A percentile compares a stretch with the other conserved stretches of the same genome.
These are phyloP conservation scores for Verruconis gallopava DNA, from an alignment of 2,329 filamentous ascomycete species.

Conservation along the genomic window DNA sequence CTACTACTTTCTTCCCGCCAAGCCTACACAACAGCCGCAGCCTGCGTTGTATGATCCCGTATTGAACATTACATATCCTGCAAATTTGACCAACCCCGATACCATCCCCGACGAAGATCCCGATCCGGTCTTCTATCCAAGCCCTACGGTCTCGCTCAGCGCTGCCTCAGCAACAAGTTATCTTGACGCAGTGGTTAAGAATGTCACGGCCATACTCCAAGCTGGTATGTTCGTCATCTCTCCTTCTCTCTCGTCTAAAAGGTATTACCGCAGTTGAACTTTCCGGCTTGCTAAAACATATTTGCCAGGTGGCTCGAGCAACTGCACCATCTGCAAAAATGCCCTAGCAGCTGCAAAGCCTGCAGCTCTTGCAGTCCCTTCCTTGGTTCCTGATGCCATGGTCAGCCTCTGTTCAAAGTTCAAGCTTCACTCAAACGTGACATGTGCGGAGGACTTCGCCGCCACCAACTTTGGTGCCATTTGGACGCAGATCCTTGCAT, in stretches of 20 bases:
- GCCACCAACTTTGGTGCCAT: slow-evolving; percentile 38
- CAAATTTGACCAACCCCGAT: slow-evolving; percentile 41
- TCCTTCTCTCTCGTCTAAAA: too few relatives aligned
- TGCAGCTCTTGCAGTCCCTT: slow-evolving; percentile 37
- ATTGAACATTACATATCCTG: slow-evolving; percentile 40
- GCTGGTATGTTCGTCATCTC: too few relatives aligned
- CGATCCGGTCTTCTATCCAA: slow-evolving; percentile 40
- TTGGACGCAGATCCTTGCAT: slow-evolving; percentile 44
- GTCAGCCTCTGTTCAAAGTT: slow-evolving; percentile 38
- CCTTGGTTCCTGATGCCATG: slow-evolving; percentile 37
- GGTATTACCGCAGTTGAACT: too few relatives aligned
- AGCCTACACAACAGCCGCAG: slow-evolving; percentile 38
- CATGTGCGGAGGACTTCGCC: slow-evolving; percentile 36
- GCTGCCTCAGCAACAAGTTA: slow-evolving; percentile 14
- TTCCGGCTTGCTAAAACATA: too few relatives aligned
- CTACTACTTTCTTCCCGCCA: slow-evolving; percentile 32
- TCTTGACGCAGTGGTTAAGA: slow-evolving; percentile 30
- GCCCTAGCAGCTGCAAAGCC: slow-evolving; percentile 38
- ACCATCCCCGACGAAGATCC: slow-evolving; percentile 35
- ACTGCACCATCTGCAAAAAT: slow-evolving; percentile 42
- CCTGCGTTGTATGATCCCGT: slow-evolving; percentile 41
- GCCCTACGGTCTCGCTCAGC: slow-evolving; percentile 33
- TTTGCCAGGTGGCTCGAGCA: slow-evolving; percentile 24
- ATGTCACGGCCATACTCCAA: slow-evolving; percentile 34
- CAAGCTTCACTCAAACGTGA: slow-evolving; percentile 32